Conservation (phyloP, 2,329 filamentous ascomycete genomes). For the Aspergillus aculeatinus region DNA sequence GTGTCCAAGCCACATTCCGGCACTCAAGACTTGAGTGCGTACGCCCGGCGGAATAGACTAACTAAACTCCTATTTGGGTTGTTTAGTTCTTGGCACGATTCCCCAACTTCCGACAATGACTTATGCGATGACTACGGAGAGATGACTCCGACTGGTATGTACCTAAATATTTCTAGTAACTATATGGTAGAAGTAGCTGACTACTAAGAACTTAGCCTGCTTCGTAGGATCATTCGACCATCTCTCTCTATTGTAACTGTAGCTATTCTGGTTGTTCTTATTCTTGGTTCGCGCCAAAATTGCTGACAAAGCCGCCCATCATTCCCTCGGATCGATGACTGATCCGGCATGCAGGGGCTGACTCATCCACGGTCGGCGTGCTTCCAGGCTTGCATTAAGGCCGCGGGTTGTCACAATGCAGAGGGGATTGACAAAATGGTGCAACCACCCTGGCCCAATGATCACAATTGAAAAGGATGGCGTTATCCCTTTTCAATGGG, state of each 20-base stretch:
- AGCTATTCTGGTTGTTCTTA: not conserved
- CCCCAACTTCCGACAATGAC: not conserved
- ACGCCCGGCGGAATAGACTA: too few relatives aligned
- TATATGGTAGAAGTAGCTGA: too few relatives aligned
- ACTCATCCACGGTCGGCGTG: not conserved
- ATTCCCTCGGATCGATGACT: slow-evolving; percentile 4
- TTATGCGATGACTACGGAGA: too few relatives aligned
- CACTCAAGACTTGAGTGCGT: not conserved
- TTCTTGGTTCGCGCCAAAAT: not conserved
- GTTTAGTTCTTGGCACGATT: not conserved
- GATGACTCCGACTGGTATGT: too few relatives aligned
- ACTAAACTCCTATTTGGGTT: not conserved
- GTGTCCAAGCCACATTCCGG: not conserved
- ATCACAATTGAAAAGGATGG: not conserved
- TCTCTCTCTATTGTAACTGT: not conserved
- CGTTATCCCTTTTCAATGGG: not conserved
- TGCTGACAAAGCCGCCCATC: not conserved
- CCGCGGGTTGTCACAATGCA: not conserved
- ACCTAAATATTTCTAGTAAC: not conserved
- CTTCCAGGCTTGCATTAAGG: not conserved
- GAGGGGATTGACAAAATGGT: not conserved
- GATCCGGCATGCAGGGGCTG: slow-evolving; percentile 8
- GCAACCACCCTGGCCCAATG: not conserved
- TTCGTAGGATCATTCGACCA: not conserved
- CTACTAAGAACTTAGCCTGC: too few relatives aligned